Evolutionary conservation across 1,139 yeast species (phyloP).

Genomic region (Taiozyma sp.): DNA sequence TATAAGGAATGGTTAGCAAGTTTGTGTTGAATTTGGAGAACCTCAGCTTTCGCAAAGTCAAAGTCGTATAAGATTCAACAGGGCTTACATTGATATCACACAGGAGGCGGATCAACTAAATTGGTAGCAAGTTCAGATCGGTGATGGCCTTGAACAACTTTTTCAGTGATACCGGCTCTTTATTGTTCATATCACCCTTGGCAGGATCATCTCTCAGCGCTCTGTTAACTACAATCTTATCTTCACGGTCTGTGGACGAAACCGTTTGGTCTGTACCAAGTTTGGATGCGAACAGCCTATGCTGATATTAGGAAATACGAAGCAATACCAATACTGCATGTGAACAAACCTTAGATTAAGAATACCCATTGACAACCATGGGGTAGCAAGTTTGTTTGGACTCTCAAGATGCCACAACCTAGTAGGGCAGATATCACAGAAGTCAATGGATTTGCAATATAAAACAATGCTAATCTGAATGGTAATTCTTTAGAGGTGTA

Average conservation of each 20-base stretch:
- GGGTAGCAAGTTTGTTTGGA: constrained; percentile 35
- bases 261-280: constrained; percentile 46
- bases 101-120: constrained; percentile 45
- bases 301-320: constrained; percentile 59
- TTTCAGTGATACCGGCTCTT: constrained; percentile 42
- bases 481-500: constrained; percentile 50
- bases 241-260: constrained; percentile 65
- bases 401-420: constrained; percentile 42
- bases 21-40: constrained; percentile 53
- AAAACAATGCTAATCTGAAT: constrained; percentile 45
- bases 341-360: constrained; percentile 56
- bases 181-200: constrained; percentile 65
- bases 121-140: constrained; percentile 61
- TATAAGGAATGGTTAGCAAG: constrained; percentile 45
- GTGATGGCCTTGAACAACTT: constrained; percentile 35
- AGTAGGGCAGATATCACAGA: constrained; percentile 37
- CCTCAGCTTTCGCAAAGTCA: constrained; percentile 48
- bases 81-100: constrained; percentile 43
- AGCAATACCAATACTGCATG: constrained; percentile 48
- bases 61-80: constrained; percentile 42
- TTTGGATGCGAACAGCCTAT: constrained; percentile 50
- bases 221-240: constrained; percentile 57
- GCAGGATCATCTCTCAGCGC: constrained; percentile 63
- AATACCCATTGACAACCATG: constrained; percentile 67
- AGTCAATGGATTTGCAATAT: constrained; percentile 41